Percentiles rank a stretch among this genome's conserved stretches.
Conservation (phyloP, 129 eudicot genomes). For the Flaveria bidentis region DNA sequence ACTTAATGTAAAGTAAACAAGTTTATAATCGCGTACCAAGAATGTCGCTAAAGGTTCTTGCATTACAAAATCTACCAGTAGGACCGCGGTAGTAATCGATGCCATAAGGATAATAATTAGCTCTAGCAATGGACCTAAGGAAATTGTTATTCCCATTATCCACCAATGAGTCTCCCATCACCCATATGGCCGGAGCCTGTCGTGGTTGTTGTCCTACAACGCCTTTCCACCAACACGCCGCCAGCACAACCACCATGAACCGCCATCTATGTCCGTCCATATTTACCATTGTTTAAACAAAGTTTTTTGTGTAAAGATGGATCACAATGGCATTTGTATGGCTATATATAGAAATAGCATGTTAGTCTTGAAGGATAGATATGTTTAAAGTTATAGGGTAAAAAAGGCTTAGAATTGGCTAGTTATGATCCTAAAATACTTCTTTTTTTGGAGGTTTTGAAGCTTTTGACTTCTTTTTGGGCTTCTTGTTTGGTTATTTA, state of each 20-base stretch:
- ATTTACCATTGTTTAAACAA: slow-evolving; percentile 9
- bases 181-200: slow-evolving; percentile 73
- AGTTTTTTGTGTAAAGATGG: background rate
- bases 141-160: slow-evolving; percentile 89
- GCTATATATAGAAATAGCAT: slow-evolving; percentile 23
- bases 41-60: slow-evolving; percentile 64
- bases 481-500: slow-evolving; percentile 5
- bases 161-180: slow-evolving; percentile 85
- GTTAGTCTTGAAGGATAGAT: background rate
- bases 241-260: slow-evolving; percentile 25
- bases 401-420: slow-evolving; percentile 24
- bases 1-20: background rate
- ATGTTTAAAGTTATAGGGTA: slow-evolving; percentile 18
- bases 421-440: slow-evolving; percentile 19
- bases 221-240: slow-evolving; percentile 21
- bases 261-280: slow-evolving; percentile 31
- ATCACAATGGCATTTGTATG: slow-evolving; percentile 4
- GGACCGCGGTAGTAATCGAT: slow-evolving; percentile 58
- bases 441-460: slow-evolving; percentile 12
- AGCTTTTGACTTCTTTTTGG: slow-evolving; percentile 22
- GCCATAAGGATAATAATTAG: slow-evolving; percentile 87
- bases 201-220: slow-evolving; percentile 25
- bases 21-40: slow-evolving; percentile 50
- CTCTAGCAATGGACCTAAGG: slow-evolving; percentile 65
- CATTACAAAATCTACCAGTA: slow-evolving; percentile 79